A percentile compares a stretch with the other conserved stretches of the same genome.
phyloP scores from a whole-genome alignment of 495 filamentous ascomycete species.

The Hypoxylon rickii region DNA sequence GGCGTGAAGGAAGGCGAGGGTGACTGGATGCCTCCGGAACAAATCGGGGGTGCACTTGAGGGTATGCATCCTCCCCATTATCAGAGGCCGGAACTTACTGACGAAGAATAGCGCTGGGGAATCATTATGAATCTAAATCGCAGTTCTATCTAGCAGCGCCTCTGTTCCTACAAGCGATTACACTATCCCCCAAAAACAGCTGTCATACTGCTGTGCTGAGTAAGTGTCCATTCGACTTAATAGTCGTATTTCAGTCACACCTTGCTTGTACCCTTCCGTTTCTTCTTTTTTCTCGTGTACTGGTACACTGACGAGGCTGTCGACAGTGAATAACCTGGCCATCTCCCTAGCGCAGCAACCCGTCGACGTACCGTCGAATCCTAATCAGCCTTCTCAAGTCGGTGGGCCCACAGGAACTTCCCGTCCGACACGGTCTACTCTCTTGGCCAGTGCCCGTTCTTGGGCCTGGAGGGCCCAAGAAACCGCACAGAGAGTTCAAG shows the following conservation, averaged over 20 bases:
- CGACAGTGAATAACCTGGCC: constrained; percentile 72
- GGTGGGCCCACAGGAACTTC: constrained; percentile 29
- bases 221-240: constrained; percentile 43
- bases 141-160: constrained; percentile 80
- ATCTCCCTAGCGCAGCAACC: constrained; percentile 67
- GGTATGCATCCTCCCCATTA: constrained; percentile 51
- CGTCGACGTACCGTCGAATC: constrained; percentile 48
- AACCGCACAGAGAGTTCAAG: constrained; percentile 41
- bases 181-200: constrained; percentile 61
- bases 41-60: constrained; percentile 74
- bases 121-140: constrained; percentile 69
- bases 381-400: constrained; percentile 16
- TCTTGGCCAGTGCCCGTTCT: constrained; percentile 43
- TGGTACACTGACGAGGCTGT: constrained; percentile 3
- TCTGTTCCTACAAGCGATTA: constrained; percentile 83
- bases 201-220: constrained; percentile 73
- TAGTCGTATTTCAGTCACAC: background rate
- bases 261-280: background rate
- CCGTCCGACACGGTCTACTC: constrained; percentile 52
- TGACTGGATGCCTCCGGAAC: constrained; percentile 72
- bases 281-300: background rate
- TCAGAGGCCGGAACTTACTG: constrained; percentile 7
- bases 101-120: constrained; percentile 62
- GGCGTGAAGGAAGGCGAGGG: constrained; percentile 67
- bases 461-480: constrained; percentile 37